Conservation (phyloP, 306 rosid species). For the Quercus berberidifolia region DNA sequence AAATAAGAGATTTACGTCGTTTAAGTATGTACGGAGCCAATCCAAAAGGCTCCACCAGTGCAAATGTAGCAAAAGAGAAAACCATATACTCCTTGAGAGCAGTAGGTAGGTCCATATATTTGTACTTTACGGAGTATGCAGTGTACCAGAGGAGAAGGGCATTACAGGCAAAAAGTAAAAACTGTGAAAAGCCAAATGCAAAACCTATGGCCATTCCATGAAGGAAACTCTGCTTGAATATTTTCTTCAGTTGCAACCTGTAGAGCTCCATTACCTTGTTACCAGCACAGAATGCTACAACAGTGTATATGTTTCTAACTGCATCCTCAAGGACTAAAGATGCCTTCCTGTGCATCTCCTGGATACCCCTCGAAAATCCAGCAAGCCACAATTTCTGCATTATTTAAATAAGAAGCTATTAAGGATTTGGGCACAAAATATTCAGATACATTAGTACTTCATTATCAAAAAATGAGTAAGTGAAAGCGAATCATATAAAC, state of each 20-base stretch:
- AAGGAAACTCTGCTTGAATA: conserved; percentile 88
- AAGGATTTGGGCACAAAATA: neutral
- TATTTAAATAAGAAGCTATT: conserved; percentile 22
- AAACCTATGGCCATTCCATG: conserved; percentile 98
- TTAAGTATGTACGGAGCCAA: conserved; percentile 98
- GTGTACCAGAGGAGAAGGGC: conserved; percentile 99
- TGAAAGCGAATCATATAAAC: neutral
- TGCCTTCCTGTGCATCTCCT: conserved; percentile 99
- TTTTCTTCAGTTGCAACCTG: conserved; percentile 81
- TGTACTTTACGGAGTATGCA: conserved; percentile 44
- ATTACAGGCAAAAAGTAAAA: conserved; percentile 94
- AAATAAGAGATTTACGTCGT: conserved; percentile 95
- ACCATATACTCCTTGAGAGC: conserved; percentile 94
- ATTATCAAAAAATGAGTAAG: neutral
- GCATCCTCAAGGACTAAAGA: conserved; percentile 99
- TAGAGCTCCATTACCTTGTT: conserved; percentile 99
- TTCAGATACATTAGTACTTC: neutral
- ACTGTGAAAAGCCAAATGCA: conserved; percentile 96
- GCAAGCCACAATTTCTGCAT: conserved; percentile 98
- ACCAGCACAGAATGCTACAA: conserved; percentile 98
- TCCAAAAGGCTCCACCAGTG: conserved; percentile 99
- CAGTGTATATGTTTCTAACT: conserved; percentile 97
- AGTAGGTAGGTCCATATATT: conserved; percentile 46
- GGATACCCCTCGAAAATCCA: conserved; percentile 98
- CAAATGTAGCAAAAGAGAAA: conserved; percentile 98